Evolutionary conservation across 305 asterid species (phyloP).

Genomic region (Coffea humblotiana): DNA sequence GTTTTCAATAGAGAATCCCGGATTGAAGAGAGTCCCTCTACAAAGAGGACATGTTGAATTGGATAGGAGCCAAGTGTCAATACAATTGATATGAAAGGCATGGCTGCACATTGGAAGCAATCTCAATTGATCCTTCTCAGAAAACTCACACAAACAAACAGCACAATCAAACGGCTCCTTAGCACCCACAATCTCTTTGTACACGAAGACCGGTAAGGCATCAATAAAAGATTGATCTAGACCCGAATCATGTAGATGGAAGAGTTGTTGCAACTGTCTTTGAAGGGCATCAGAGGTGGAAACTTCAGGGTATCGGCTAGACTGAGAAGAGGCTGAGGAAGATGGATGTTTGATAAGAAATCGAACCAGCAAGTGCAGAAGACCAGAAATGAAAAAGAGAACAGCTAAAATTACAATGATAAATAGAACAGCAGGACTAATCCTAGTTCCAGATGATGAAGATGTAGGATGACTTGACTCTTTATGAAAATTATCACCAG

Average conservation of each 20-base stretch:
- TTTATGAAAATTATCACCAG: conserved; percentile 36
- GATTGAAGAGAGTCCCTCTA: conserved; percentile 74
- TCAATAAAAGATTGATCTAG: conserved; percentile 89
- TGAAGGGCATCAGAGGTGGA: conserved; percentile 50
- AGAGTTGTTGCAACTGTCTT: conserved; percentile 93
- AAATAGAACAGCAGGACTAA: conserved; percentile 47
- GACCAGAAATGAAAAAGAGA: conserved; percentile 66
- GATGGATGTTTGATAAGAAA: conserved; percentile 49
- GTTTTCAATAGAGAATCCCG: conserved; percentile 73
- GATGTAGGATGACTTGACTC: conserved; percentile 44
- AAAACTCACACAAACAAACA: conserved; percentile 86
- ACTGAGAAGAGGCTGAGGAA: conserved; percentile 30
- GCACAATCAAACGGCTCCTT: conserved; percentile 97
- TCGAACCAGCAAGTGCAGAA: conserved; percentile 74
- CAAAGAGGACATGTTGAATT: conserved; percentile 96
- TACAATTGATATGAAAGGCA: conserved; percentile 89
- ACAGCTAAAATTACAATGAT: conserved; percentile 46
- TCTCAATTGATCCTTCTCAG: conserved; percentile 76
- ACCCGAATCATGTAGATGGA: conserved; percentile 89
- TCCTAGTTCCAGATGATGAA: conserved; percentile 52
- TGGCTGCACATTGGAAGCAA: conserved; percentile 93
- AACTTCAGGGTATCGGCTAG: conserved; percentile 44
- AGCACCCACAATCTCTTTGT: conserved; percentile 82
- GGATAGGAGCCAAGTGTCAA: conserved; percentile 94
- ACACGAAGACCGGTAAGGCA: conserved; percentile 82